Evolutionary conservation across 2,329 filamentous ascomycete species (phyloP).

Genomic region (Fusarium sacchari): DNA sequence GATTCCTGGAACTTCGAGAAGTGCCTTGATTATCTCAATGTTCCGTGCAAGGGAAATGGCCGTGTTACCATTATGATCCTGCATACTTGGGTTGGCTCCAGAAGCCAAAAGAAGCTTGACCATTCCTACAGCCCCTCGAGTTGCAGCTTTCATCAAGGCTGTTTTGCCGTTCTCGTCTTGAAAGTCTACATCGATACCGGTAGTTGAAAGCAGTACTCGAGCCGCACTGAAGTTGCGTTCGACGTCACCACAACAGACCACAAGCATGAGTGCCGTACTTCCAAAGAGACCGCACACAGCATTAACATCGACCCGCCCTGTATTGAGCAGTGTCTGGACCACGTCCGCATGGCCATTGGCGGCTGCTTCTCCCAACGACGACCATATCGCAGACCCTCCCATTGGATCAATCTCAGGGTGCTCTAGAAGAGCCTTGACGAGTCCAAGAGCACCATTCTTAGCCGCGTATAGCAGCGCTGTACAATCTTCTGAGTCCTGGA

Average conservation of each 20-base stretch:
- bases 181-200: neutral
- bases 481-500: rapidly evolving
- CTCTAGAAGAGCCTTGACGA: neutral
- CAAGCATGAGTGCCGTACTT: neutral
- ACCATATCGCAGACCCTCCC: rapidly evolving
- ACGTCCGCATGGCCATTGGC: neutral
- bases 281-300: rapidly evolving
- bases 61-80: neutral
- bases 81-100: neutral
- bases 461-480: neutral
- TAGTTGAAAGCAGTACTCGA: rapidly evolving
- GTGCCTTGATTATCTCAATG: rapidly evolving
- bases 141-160: neutral
- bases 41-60: neutral
- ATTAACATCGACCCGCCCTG: neutral
- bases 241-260: rapidly evolving
- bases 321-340: neutral
- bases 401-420: neutral
- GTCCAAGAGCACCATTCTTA: neutral
- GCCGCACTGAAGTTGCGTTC: rapidly evolving
- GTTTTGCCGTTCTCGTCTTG: rapidly evolving
- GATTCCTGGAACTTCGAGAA: neutral
- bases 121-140: neutral
- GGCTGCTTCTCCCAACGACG: neutral
- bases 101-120: neutral